Conservation (phyloP, 1,284 basidiomycete genomes). For the Flammula alnicola region DNA sequence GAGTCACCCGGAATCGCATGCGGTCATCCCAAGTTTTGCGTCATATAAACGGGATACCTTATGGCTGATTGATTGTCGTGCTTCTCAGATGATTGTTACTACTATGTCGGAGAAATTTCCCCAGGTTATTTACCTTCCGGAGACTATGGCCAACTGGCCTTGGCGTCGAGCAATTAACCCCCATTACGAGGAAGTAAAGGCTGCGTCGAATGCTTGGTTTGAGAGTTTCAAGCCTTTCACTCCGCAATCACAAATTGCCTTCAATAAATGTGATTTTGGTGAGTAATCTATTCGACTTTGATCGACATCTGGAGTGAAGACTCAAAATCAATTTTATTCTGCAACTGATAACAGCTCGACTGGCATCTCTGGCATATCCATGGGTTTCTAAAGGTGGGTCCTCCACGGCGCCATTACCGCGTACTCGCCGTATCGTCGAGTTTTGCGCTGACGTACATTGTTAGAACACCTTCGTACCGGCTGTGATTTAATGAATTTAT, state of each 20-base stretch:
- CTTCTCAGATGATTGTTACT: no score
- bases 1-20: neutral
- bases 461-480: slow-evolving; percentile 33
- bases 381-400: slow-evolving; percentile 19
- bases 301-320: neutral
- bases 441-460: neutral
- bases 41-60: no score
- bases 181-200: slow-evolving; percentile 35
- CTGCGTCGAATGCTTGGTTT: slow-evolving; percentile 38
- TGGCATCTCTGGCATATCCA: slow-evolving; percentile 33
- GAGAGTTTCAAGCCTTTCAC: slow-evolving; percentile 38
- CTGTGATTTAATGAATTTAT: slow-evolving; percentile 46
- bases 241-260: slow-evolving; percentile 38
- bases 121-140: no score
- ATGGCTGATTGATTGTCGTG: no score
- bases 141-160: slow-evolving; percentile 33
- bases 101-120: no score
- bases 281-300: slow-evolving; percentile 10
- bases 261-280: slow-evolving; percentile 44
- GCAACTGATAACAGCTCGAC: slow-evolving; percentile 17
- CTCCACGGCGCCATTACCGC: neutral
- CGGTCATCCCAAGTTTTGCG: no score
- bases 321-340: neutral
- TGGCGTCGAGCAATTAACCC: slow-evolving; percentile 39
- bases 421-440: neutral